Conservation (phyloP, 1,139 yeast genomes). For the Keqinozyma sinolaborantium region DNA sequence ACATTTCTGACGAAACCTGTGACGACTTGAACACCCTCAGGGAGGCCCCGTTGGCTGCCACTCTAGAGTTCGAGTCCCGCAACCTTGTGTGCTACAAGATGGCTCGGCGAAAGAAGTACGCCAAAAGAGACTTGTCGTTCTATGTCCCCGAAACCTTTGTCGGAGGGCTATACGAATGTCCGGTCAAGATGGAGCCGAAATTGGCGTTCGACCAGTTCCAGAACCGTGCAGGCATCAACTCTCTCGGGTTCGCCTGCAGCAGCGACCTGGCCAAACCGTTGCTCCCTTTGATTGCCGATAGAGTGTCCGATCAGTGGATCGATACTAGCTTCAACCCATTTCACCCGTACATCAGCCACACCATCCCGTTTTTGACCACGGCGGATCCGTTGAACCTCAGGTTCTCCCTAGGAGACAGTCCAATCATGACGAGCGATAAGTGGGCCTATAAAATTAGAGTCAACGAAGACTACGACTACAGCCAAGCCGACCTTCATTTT, state of each 20-base stretch:
- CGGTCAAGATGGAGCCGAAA: conserved; percentile 23
- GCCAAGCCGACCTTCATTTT: conserved; percentile 32
- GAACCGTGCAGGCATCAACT: conserved; percentile 13
- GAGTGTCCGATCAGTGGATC: conserved; percentile 47
- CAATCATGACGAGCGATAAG: conserved; percentile 26
- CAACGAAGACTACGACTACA: conserved; percentile 48
- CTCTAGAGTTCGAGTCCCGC: no score
- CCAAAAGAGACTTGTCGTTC: conserved; percentile 43
- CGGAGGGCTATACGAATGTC: conserved; percentile 64
- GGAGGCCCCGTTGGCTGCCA: no score
- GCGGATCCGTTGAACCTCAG: conserved; percentile 42
- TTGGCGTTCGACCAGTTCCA: conserved; percentile 15
- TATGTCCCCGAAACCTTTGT: conserved; percentile 60
- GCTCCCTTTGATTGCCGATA: conserved; percentile 60
- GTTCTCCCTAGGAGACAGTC: conserved; percentile 28
- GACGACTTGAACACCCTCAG: no score
- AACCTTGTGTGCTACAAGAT: conserved; percentile 57
- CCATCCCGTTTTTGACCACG: conserved; percentile 59
- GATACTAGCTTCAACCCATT: conserved; percentile 19
- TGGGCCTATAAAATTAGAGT: conserved; percentile 52
- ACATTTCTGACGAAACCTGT: no score
- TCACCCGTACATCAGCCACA: conserved; percentile 33
- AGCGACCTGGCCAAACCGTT: conserved; percentile 40
- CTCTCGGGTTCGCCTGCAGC: conserved; percentile 31
- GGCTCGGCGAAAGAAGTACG: conserved; percentile 62